phyloP scores from a whole-genome alignment of 129 eudicot genomes.

The Artemisia argyi region DNA sequence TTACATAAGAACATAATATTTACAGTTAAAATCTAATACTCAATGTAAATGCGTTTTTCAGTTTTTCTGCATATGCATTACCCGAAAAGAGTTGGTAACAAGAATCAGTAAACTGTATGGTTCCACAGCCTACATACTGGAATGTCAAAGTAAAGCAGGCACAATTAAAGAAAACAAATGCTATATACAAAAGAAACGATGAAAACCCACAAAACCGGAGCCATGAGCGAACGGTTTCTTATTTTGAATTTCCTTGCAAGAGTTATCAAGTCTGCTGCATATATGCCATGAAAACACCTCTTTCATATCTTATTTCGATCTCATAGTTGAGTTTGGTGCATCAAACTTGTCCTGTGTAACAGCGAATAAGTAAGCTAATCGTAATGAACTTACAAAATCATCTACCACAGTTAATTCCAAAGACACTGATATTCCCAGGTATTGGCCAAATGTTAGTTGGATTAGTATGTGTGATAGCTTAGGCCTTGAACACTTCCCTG shows the following conservation, averaged over 20 bases:
- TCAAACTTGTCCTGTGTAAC: constrained; percentile 11
- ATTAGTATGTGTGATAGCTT: neutral
- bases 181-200: constrained; percentile 28
- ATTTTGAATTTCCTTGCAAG: constrained; percentile 26
- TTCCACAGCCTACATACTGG: constrained; percentile 25
- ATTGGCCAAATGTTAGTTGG: neutral
- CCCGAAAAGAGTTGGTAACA: constrained; percentile 25
- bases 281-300: constrained; percentile 31
- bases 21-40: constrained; percentile 18
- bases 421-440: neutral
- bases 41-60: constrained; percentile 17
- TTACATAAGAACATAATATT: neutral
- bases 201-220: constrained; percentile 24
- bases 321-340: constrained; percentile 7
- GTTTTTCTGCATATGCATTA: constrained; percentile 22
- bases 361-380: neutral
- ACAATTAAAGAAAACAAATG: constrained; percentile 14
- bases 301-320: constrained; percentile 11
- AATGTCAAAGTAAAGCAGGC: constrained; percentile 31
- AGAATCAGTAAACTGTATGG: constrained; percentile 25
- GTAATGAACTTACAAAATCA: neutral
- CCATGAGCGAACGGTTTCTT: constrained; percentile 36
- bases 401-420: neutral
- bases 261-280: constrained; percentile 16
- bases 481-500: neutral